Percentiles rank a stretch among this genome's conserved stretches.
These are phyloP conservation scores for Fraxinus sp. DNA, from an alignment of 305 asterid genomes.

Conservation along the genomic window DNA sequence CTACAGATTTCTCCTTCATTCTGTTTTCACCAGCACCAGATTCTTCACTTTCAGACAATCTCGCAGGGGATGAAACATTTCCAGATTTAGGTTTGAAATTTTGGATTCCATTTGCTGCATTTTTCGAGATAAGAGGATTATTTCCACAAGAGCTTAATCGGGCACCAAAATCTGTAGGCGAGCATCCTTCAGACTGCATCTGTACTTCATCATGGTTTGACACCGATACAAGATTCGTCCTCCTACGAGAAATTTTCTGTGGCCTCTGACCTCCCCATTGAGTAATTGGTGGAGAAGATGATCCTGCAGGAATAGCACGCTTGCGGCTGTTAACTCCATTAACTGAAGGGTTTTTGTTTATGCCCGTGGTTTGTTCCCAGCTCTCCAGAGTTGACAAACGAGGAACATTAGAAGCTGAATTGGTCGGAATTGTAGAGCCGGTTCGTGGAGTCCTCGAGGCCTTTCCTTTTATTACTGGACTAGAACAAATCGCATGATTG, in stretches of 20 bases:
- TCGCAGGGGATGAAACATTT: conserved; percentile 66
- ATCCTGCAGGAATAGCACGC: conserved; percentile 70
- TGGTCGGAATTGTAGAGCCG: conserved; percentile 50
- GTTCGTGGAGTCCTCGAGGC: conserved; percentile 88
- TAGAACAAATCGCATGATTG: conserved; percentile 42
- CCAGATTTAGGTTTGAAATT: conserved; percentile 58
- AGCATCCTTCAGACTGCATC: conserved; percentile 72
- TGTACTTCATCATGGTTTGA: conserved; percentile 74
- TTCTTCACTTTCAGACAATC: conserved; percentile 89
- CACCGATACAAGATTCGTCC: conserved; percentile 88
- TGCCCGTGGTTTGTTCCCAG: conserved; percentile 75
- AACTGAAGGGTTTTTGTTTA: conserved; percentile 51
- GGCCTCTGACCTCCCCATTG: conserved; percentile 99
- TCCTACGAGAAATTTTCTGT: conserved; percentile 88
- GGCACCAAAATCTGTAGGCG: conserved; percentile 79
- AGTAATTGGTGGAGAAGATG: conserved; percentile 90
- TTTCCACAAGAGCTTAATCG: conserved; percentile 57
- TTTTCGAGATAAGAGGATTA: conserved; percentile 57
- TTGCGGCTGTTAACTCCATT: conserved; percentile 77
- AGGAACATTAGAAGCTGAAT: conserved; percentile 48
- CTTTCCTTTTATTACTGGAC: conserved; percentile 76
- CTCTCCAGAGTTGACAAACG: conserved; percentile 70
- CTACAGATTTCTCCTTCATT: conserved; percentile 56
- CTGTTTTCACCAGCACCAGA: conserved; percentile 81
- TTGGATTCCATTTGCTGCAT: conserved; percentile 51